Base-by-base conservation (phyloP, 1,139 yeast species). In the Eremothecium coryli region DNA sequence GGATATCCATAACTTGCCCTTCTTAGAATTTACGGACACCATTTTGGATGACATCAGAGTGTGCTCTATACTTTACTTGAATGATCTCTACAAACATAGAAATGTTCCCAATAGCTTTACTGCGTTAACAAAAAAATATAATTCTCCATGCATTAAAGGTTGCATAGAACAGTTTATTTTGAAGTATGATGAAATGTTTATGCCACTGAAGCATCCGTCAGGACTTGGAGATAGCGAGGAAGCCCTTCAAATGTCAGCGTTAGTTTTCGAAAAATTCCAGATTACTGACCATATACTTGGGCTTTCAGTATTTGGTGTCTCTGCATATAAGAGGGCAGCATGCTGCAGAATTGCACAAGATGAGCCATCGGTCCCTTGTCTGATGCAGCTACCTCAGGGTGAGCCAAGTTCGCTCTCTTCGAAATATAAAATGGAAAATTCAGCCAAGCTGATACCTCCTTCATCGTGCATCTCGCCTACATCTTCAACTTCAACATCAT, bases 41-140 rank as follows among this genome's bases (percentile, higher is more conserved):
- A 40, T 38, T 8, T 18, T 40, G 8, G 38, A 39, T 22, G 43
- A 42, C 13, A 38, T 49, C 9, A 45, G 52, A 33, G 29, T 41
- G 8, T 49, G 54, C 31, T 30, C 43, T 7, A 36, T 43, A 9
- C 32, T 39, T 4, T 44, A 38, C 26, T 27, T 48, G 11, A 42
- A 39, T 14, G 49, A 47, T 26, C 32, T 47, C 10, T 49, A 40
- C 28, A 37, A 36, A 18, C 37, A 38, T 5, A 37, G 34, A 17
- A 29, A 34, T 20, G 17, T 32, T n/a, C 23, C 23, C 5, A 36
- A 35, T 13, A 34, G 25, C 10, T 35, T 45, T 4, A 7, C 12
- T 11, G 26, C 26, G 12, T 7, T 11, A 23, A 7, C 26, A 8
- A 23, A 23, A 21, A 49, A 49, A 33, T 47, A 46, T 33, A 38